Base-by-base conservation (phyloP, 2,329 filamentous ascomycete species). In the Botrytis cinerea region DNA sequence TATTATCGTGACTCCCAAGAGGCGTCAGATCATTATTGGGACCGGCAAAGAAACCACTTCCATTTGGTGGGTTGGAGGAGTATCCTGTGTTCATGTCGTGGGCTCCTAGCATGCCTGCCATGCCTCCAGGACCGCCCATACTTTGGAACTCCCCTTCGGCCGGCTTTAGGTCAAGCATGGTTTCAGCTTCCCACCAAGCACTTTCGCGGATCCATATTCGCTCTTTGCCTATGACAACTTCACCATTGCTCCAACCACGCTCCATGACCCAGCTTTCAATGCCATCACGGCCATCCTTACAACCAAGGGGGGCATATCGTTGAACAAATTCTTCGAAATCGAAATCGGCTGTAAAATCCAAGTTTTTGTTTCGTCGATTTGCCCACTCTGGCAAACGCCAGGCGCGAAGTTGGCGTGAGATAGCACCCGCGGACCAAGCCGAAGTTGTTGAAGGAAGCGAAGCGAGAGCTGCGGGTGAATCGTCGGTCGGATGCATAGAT, bases 151-250 rank as follows among this genome's bases (percentile, higher is more conserved):
- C 78, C 61, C 82, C 45, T 73, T 80, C 74, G 67, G 77, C 59
- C 73, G 82, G 81, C 82, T 96, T 95, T 78, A 97, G 86, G 80
- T 99, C 96, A 43, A 98, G 90, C 92, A 98, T 97, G 75, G 89
- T 93, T 84, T 99, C 96, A 8, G 95, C 95, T 83, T 98, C 95
- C 95, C 95, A 98, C 95, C 96, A 99, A 2, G 95, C 93, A 73
- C 86, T 88, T 83, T 99, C 96, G 68, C 95, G 90, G 85, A 98
- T 95, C 96, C 96, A 99, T 60, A 99, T 90, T 46, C 96, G 92
- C 82, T 98, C 94, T 73, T 90, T 91, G 72, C 96, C 96, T 46
- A 98, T 86, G 8, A 97, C 90, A 2, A 98, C 94, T 83, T 98
- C 96, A 57, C 96, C 96, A 78, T 99, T 99, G 84, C 94, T 98